Evolutionary conservation across 129 eudicot species (phyloP), one percentile per base, ranked within the genome.

Genomic region (Centella asiatica): DNA sequence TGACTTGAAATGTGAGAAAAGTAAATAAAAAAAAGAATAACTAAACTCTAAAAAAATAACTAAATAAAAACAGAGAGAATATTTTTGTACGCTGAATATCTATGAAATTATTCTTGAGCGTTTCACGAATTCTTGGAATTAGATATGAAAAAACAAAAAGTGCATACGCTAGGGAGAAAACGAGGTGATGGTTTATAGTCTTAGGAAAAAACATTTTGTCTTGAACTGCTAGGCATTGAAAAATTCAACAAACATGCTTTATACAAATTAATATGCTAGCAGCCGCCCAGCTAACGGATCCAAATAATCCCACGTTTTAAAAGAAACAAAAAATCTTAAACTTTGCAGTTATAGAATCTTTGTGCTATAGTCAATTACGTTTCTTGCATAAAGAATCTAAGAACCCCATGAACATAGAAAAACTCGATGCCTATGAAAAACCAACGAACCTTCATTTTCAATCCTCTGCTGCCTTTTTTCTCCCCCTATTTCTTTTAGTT

Each of bases 361-460:
- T 1, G 6, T 2, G 11, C 1, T 39, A 39, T 17, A 44, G n/a
- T 13, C 49, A 6, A 1, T 4, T 8, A 44, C 19, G 20, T 44
- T 13, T 14, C 1, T 44, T 44, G 20, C n/a, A 17, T 6, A 13
- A 15, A 15, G 50, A 45, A 45, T 45, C 20, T 45, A 17, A 19
- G 15, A 56, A 18, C 4, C 4, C 2, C 61, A n/a, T 57, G 45
- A 19, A 18, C 62, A 32, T 19, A 37, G 26, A 57, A 57, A 20
- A 28, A 57, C 62, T 32, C 37, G 9, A 44, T 15, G 10, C 33
- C 37, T 27, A 57, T 57, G 44, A 57, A 57, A 20, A 24, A 57
- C 18, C 63, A 2, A 20, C 44, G 44, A 33, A 39, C 63, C 23
- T 57, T 57, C 46, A 33, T 19, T 57, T 57, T 57, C 63, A 19